Evolutionary conservation across 2,329 filamentous ascomycete species (phyloP).

Genomic region (Pseudofabraea citricarpa): DNA sequence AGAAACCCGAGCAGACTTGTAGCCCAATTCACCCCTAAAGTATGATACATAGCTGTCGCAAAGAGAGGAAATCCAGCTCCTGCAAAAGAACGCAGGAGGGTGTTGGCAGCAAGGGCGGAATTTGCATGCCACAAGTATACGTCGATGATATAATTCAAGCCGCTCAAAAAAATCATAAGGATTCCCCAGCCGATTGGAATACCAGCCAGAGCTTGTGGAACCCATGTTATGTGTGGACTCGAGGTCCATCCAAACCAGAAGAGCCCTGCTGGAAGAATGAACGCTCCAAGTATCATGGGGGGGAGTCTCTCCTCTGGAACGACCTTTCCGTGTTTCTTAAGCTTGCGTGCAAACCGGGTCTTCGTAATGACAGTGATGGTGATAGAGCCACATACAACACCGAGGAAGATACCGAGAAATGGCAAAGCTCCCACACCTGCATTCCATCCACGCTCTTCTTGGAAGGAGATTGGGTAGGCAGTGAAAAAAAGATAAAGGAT

Average conservation of each 20-base stretch:
- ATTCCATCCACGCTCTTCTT: constrained; percentile 34
- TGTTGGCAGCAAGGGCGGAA: constrained; percentile 16
- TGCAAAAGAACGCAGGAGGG: constrained; percentile 25
- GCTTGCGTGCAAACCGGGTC: constrained; percentile 29
- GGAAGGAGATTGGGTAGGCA: constrained; percentile 41
- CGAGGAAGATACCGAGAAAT: constrained; percentile 37
- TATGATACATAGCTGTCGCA: constrained; percentile 32
- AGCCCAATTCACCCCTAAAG: constrained; percentile 35
- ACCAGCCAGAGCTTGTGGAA: constrained; percentile 35
- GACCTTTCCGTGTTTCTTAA: constrained; percentile 25
- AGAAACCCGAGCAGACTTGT: constrained; percentile 33
- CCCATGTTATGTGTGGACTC: constrained; percentile 32
- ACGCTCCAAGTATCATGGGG: constrained; percentile 40
- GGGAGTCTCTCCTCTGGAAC: constrained; percentile 40
- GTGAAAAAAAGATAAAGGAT: constrained; percentile 37
- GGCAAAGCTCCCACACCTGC: constrained; percentile 35
- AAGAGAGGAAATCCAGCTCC: constrained; percentile 27
- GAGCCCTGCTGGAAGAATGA: constrained; percentile 39
- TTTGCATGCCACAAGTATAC: constrained; percentile 31
- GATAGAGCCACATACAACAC: constrained; percentile 24
- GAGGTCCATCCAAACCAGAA: constrained; percentile 50
- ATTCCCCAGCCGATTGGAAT: constrained; percentile 37
- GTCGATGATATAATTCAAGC: constrained; percentile 40
- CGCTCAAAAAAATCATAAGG: constrained; percentile 40
- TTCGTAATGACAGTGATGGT: constrained; percentile 23